Evolutionary conservation across 148 eudicot species (phyloP).

Genomic region (Suaeda aralocaspica): DNA sequence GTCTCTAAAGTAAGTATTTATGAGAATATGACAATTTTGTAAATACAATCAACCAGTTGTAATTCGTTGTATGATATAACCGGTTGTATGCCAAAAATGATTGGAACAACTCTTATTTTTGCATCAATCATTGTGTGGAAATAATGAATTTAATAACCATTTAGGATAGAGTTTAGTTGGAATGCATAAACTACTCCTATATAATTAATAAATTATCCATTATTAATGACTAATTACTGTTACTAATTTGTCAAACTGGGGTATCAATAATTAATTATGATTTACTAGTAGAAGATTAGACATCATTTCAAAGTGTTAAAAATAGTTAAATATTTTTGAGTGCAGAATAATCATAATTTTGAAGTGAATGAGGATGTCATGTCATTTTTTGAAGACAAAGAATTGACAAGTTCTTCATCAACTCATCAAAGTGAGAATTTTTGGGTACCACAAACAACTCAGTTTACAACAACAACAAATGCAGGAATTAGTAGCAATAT

Average conservation of each 20-base stretch:
- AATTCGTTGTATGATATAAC: no score
- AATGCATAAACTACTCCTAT: not conserved
- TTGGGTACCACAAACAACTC: slow-evolving; percentile 72
- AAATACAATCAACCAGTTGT: no score
- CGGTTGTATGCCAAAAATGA: no score
- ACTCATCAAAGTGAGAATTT: slow-evolving; percentile 26
- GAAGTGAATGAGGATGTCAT: slow-evolving; percentile 28
- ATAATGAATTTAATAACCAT: no score
- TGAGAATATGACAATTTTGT: no score
- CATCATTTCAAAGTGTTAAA: no score
- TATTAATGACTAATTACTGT: not conserved
- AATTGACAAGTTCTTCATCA: not conserved
- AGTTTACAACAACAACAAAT: slow-evolving; percentile 3
- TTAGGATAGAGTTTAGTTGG: not conserved
- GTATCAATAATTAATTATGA: not conserved
- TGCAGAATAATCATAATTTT: slow-evolving; percentile 17
- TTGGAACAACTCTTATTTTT: no score
- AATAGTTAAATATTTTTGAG: no score
- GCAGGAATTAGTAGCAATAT: not conserved
- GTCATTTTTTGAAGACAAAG: slow-evolving; percentile 37
- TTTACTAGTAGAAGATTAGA: no score
- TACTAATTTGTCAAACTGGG: not conserved
- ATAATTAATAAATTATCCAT: no score
- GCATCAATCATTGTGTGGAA: no score
- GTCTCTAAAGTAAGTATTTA: no score